Percentiles rank a stretch among this genome's conserved stretches.
Evolutionary conservation across 2,329 filamentous ascomycete species (phyloP).

Genomic region (Fusarium oligoseptatum): DNA sequence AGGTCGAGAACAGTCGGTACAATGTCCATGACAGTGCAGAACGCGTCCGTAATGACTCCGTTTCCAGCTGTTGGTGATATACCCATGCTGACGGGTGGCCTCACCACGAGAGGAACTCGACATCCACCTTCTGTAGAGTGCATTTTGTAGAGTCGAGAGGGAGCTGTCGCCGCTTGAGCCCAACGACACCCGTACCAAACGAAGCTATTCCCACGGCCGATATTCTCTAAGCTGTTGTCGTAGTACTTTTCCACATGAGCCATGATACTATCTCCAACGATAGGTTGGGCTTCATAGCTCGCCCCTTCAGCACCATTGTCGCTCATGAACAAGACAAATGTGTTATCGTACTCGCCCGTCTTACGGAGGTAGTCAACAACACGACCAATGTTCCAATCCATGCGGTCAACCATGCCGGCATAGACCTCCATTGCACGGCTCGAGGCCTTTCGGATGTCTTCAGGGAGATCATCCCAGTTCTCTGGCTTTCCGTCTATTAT

Average conservation of each 20-base stretch:
- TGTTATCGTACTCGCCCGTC: constrained; percentile 72
- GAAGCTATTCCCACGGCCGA: constrained; percentile 67
- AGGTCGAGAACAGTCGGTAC: constrained; percentile 61
- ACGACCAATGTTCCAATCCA: constrained; percentile 71
- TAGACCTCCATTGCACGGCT: constrained; percentile 69
- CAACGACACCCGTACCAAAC: constrained; percentile 72
- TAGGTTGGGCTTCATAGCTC: constrained; percentile 48
- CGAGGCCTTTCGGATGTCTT: constrained; percentile 40
- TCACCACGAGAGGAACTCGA: background rate
- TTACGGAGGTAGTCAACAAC: constrained; percentile 68
- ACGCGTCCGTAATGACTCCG: constrained; percentile 48
- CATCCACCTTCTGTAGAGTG: constrained; percentile 44
- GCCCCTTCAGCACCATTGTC: constrained; percentile 75
- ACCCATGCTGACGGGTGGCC: constrained; percentile 49
- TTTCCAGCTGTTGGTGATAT: constrained; percentile 48
- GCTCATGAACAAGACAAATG: constrained; percentile 73
- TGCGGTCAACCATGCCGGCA: constrained; percentile 73
- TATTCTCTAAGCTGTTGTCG: constrained; percentile 63
- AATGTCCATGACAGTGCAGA: constrained; percentile 62
- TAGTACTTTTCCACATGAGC: constrained; percentile 54
- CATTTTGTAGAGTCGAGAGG: constrained; percentile 52
- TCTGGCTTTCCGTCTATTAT: background rate
- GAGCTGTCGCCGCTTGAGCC: constrained; percentile 57
- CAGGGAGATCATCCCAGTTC: constrained; percentile 39
- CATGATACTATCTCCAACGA: background rate